Percentiles rank a stretch among this genome's conserved stretches.
phyloP scores from a whole-genome alignment of 2,329 filamentous ascomycete species.

The Scorias spongiosa region DNA sequence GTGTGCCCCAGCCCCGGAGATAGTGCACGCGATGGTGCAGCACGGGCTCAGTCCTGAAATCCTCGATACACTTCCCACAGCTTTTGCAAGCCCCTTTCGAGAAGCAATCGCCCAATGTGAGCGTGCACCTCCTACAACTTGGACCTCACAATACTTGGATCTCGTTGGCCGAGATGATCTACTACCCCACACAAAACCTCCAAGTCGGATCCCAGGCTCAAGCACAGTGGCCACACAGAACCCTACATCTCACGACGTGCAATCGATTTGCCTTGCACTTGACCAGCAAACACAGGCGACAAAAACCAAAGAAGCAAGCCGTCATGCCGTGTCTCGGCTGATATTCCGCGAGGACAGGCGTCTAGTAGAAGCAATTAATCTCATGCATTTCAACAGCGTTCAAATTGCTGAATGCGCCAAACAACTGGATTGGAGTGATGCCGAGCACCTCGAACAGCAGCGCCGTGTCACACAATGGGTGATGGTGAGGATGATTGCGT shows the following conservation, averaged over 20 bases:
- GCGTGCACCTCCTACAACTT: conserved; percentile 61
- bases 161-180: conserved; percentile 74
- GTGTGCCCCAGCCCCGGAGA: conserved; percentile 5
- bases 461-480: conserved; percentile 79
- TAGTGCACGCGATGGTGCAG: conserved; percentile 47
- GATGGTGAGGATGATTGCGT: conserved; percentile 73
- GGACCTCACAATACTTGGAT: conserved; percentile 55
- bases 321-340: conserved; percentile 61
- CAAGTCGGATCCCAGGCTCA: neutral
- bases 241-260: conserved; percentile 41
- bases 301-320: conserved; percentile 66
- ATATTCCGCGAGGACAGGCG: conserved; percentile 87
- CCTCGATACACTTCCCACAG: conserved; percentile 73
- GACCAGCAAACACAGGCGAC: conserved; percentile 53
- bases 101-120: conserved; percentile 79
- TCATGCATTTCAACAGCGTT: conserved; percentile 74
- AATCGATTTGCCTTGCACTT: conserved; percentile 55
- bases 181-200: conserved; percentile 17
- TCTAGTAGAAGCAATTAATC: conserved; percentile 66
- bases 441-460: conserved; percentile 78
- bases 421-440: conserved; percentile 66
- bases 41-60: conserved; percentile 52
- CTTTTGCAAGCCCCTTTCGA: conserved; percentile 62
- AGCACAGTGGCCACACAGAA: conserved; percentile 1
- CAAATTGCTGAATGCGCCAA: conserved; percentile 64